These are phyloP conservation scores for Chlamydomonas schloesseri DNA, from an alignment of 139 green algal genomes.

Conservation along the genomic window DNA sequence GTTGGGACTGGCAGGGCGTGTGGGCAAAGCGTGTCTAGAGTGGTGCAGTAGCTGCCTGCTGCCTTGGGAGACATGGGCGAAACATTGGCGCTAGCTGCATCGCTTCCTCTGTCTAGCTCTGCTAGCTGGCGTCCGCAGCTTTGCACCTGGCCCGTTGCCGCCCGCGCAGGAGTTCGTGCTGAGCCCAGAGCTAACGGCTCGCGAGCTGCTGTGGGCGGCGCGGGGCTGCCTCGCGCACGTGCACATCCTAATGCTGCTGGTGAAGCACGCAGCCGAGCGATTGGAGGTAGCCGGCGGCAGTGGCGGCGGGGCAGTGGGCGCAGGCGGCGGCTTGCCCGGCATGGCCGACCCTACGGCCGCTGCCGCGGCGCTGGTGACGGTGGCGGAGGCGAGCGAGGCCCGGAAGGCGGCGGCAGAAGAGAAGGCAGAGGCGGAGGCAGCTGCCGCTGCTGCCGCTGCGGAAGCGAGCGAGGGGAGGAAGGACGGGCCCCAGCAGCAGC, in stretches of 20 bases:
- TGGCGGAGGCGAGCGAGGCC: neutral
- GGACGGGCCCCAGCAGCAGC: too few species aligned
- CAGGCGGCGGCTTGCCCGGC: neutral
- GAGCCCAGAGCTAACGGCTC: conserved; percentile 12
- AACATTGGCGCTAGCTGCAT: too few species aligned
- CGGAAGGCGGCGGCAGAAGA: neutral
- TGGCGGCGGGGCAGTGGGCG: neutral
- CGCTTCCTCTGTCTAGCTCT: too few species aligned
- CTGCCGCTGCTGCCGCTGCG: too few species aligned
- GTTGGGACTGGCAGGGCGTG: too few species aligned
- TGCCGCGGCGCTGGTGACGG: neutral
- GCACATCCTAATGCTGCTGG: conserved; percentile 24
- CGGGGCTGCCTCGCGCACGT: conserved; percentile 39
- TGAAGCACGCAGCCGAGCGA: conserved; percentile 20
- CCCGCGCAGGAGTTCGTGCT: conserved; percentile 26
- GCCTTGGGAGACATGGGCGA: too few species aligned
- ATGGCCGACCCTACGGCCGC: neutral
- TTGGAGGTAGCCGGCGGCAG: neutral
- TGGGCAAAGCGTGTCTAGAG: too few species aligned
- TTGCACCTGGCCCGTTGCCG: too few species aligned
- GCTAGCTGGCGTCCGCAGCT: too few species aligned
- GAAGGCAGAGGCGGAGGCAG: neutral
- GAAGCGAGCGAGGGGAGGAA: too few species aligned
- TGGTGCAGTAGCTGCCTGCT: too few species aligned
- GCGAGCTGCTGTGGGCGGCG: conserved; percentile 41